Evolutionary conservation across 2,329 filamentous ascomycete species (phyloP).

Genomic region (Rutstroemia sp.): DNA sequence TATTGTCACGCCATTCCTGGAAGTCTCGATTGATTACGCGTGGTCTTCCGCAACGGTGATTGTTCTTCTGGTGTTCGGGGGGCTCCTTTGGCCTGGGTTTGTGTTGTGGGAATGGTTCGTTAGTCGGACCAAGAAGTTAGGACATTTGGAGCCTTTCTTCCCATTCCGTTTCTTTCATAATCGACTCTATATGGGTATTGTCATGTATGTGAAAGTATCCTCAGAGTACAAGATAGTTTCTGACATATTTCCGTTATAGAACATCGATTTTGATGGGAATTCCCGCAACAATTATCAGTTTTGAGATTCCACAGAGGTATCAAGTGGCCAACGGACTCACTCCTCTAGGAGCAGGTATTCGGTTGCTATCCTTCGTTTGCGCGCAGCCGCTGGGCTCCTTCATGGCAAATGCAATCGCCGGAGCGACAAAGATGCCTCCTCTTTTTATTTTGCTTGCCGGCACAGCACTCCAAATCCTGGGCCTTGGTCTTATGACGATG

Average conservation of each 20-base stretch:
- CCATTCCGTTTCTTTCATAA: background rate
- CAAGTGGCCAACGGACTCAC: slow-evolving; percentile 13
- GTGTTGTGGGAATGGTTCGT: background rate
- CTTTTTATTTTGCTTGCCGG: background rate
- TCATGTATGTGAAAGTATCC: background rate
- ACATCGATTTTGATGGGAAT: slow-evolving; percentile 14
- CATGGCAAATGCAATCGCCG: background rate
- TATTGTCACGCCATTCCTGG: background rate
- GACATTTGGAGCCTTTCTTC: background rate
- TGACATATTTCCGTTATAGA: background rate
- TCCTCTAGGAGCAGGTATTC: slow-evolving; percentile 5
- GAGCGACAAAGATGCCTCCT: background rate
- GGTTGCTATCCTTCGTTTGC: background rate
- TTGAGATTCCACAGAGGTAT: slow-evolving; percentile 13
- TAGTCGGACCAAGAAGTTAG: background rate
- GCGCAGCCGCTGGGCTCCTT: background rate
- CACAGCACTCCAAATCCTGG: slow-evolving; percentile 8
- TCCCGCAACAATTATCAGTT: slow-evolving; percentile 11
- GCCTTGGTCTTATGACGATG: slow-evolving; percentile 6
- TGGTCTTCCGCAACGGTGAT: background rate
- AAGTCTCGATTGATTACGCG: background rate
- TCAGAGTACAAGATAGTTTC: background rate
- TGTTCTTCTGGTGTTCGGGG: background rate
- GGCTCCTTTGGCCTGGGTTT: background rate
- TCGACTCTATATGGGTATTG: background rate